These are phyloP conservation scores for Cystobasidium sp. DNA, from an alignment of 1,284 basidiomycete species.

Conservation along the genomic window DNA sequence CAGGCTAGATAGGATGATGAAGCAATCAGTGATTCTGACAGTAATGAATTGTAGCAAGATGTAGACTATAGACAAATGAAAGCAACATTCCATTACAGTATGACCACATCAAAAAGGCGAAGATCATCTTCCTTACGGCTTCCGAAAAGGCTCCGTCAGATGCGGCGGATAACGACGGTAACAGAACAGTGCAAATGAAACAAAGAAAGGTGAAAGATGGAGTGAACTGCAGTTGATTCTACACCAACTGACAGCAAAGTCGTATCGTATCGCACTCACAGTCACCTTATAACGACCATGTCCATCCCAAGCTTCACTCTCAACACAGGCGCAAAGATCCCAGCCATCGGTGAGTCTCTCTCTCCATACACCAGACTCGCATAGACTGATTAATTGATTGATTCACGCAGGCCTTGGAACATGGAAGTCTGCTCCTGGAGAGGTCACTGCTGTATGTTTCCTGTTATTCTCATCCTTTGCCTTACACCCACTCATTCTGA, in stretches of 20 bases:
- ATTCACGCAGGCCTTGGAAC: slow-evolving; percentile 62
- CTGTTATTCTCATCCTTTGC: slow-evolving; percentile 58
- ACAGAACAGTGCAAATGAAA: neutral
- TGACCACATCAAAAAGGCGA: too few species aligned
- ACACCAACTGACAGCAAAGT: neutral
- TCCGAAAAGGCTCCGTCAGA: neutral
- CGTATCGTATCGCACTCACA: too few species aligned
- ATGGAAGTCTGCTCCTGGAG: slow-evolving; percentile 70
- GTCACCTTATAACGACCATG: neutral
- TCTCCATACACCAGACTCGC: neutral
- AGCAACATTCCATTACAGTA: too few species aligned
- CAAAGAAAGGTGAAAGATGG: neutral
- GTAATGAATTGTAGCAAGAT: too few species aligned
- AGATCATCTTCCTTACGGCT: too few species aligned
- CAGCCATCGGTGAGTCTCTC: slow-evolving; percentile 33
- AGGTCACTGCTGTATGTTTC: slow-evolving; percentile 42
- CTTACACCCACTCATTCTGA: neutral
- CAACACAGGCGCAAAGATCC: slow-evolving; percentile 32
- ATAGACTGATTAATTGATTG: neutral
- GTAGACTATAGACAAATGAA: too few species aligned
- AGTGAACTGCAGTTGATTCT: neutral
- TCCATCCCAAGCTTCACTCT: slow-evolving; percentile 38
- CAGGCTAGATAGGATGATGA: too few species aligned
- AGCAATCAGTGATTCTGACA: too few species aligned
- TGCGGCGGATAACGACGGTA: neutral